These are phyloP conservation scores for Solidago caesia DNA, from an alignment of 129 eudicot genomes.

Conservation along the genomic window DNA sequence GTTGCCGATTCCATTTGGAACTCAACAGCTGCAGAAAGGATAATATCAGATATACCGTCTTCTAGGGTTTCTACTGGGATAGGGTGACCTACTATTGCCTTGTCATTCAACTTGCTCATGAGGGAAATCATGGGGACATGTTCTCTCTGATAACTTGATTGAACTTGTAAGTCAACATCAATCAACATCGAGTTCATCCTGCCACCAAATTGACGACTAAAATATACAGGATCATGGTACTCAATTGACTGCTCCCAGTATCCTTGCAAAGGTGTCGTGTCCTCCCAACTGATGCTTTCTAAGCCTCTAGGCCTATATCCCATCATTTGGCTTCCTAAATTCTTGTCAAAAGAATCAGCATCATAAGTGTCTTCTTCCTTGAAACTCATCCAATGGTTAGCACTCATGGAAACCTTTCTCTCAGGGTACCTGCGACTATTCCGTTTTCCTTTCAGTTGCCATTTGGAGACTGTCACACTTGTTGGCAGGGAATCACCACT, in stretches of 20 bases:
- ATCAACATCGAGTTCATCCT: conserved; percentile 45
- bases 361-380: conserved; percentile 32
- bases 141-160: conserved; percentile 72
- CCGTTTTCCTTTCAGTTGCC: conserved; percentile 88
- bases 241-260: conserved; percentile 59
- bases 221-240: conserved; percentile 39
- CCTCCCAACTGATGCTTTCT: conserved; percentile 41
- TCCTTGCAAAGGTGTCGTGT: conserved; percentile 36
- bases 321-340: conserved; percentile 34
- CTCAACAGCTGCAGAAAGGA: conserved; percentile 36
- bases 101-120: conserved; percentile 83
- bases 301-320: conserved; percentile 31
- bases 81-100: conserved; percentile 94
- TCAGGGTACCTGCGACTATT: conserved; percentile 57
- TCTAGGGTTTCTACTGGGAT: conserved; percentile 77
- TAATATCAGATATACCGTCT: conserved; percentile 50
- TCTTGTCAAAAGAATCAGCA: conserved; percentile 23
- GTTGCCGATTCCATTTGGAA: conserved; percentile 37
- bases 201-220: conserved; percentile 38
- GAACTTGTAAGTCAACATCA: conserved; percentile 81
- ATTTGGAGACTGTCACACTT: conserved; percentile 56
- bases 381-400: conserved; percentile 29
- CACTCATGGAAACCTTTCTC: conserved; percentile 34
- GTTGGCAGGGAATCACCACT: conserved; percentile 38
- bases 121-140: conserved; percentile 91